These are phyloP conservation scores for Lanmaoa rubissima DNA, from an alignment of 768 basidiomycete genomes.

Conservation along the genomic window DNA sequence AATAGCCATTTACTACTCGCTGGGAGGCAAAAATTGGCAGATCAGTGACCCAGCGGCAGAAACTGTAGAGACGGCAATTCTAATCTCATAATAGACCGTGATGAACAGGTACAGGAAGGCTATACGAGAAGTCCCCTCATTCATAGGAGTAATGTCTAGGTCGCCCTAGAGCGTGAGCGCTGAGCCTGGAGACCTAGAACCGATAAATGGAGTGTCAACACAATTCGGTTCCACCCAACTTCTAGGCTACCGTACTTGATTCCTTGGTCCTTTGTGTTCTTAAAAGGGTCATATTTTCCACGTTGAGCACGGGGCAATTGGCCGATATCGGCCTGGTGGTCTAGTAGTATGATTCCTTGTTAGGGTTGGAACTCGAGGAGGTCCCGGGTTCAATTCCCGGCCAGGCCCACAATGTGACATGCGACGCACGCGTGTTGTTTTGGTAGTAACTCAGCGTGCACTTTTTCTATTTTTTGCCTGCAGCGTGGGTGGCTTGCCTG, in stretches of 20 bases:
- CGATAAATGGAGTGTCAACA: too few species aligned
- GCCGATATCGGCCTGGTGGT: slow-evolving; percentile 47
- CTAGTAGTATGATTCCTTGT: slow-evolving; percentile 69
- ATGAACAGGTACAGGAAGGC: background rate
- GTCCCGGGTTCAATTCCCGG: slow-evolving; percentile 89
- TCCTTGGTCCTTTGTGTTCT: background rate
- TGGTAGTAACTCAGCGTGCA: slow-evolving; percentile 2
- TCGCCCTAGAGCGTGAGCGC: background rate
- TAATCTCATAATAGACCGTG: background rate
- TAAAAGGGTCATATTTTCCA: background rate
- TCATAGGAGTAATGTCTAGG: background rate
- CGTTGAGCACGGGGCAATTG: background rate
- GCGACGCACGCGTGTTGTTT: background rate
- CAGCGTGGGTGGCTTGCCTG: background rate
- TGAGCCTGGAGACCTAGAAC: background rate
- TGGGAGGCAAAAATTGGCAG: background rate
- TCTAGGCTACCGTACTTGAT: too few species aligned
- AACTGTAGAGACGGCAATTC: background rate
- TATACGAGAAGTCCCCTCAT: background rate
- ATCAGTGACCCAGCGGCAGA: background rate
- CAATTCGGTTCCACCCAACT: too few species aligned
- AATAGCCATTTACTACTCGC: too few species aligned
- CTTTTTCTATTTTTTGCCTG: background rate
- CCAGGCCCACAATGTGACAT: slow-evolving; percentile 47
- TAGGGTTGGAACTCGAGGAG: slow-evolving; percentile 58